Percentiles rank a stretch among this genome's conserved stretches.
Evolutionary conservation across 108 stramenopile genomes (phyloP).

Genomic region (Cyclotella cryptica): DNA sequence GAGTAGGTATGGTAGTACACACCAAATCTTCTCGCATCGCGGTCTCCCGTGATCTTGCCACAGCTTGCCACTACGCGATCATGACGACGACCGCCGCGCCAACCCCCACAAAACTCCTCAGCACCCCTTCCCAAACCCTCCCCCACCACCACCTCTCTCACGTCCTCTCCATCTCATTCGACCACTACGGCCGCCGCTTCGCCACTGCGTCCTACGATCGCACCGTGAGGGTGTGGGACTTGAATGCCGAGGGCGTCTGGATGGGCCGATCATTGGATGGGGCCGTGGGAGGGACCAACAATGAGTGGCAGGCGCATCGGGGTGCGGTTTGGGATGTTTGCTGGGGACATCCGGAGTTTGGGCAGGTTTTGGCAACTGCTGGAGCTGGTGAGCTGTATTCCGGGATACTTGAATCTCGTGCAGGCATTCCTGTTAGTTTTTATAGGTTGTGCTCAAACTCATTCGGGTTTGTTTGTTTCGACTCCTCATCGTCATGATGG

Average conservation of each 20-base stretch:
- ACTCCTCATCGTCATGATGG: background rate
- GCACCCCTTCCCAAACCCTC: conserved; percentile 48
- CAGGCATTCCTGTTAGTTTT: background rate
- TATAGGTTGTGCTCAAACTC: background rate
- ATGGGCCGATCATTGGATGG: conserved; percentile 9
- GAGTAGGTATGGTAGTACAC: too few species aligned
- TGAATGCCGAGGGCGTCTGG: conserved; percentile 70
- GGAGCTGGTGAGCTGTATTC: conserved; percentile 55
- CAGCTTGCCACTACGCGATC: too few species aligned
- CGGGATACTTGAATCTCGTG: background rate
- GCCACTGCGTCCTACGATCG: conserved; percentile 92
- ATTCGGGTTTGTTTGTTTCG: background rate
- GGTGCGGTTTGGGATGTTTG: conserved; percentile 83
- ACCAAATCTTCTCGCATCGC: too few species aligned
- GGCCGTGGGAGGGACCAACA: conserved; percentile 40
- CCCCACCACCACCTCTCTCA: conserved; percentile 77
- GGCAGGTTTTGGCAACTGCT: conserved; percentile 92
- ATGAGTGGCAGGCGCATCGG: conserved; percentile 87
- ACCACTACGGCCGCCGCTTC: conserved; percentile 94
- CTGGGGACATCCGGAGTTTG: conserved; percentile 98
- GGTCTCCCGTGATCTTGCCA: too few species aligned
- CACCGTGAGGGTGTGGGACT: conserved; percentile 90
- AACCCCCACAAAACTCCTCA: conserved; percentile 10
- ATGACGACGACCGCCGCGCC: background rate
- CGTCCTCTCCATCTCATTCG: conserved; percentile 88